Conservation (phyloP, 2,329 filamentous ascomycete species). For the Fusarium sp. region DNA sequence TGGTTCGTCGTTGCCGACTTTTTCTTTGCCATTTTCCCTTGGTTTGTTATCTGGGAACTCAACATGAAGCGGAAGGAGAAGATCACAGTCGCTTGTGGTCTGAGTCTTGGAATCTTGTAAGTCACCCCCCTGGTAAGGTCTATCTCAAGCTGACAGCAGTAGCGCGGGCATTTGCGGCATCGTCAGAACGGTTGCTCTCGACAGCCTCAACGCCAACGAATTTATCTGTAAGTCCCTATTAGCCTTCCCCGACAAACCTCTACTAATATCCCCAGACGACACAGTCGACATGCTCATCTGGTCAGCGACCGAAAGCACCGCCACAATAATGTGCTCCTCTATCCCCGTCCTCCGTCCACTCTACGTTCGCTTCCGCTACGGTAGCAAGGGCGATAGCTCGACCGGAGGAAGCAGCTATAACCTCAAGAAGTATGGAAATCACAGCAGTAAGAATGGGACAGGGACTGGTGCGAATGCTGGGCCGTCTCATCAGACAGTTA, state of each 20-base stretch:
- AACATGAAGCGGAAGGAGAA: constrained; percentile 37
- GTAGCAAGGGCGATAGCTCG: constrained; percentile 23
- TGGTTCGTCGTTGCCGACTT: constrained; percentile 33
- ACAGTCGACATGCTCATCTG: constrained; percentile 33
- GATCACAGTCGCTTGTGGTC: constrained; percentile 21
- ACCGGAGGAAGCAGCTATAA: background rate
- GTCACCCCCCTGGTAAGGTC: background rate
- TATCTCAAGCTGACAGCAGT: fast-evolving
- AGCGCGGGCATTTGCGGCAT: constrained; percentile 28
- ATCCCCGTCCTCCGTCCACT: constrained; percentile 27
- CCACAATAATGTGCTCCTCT: constrained; percentile 30
- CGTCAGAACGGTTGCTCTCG: constrained; percentile 20
- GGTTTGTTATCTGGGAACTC: constrained; percentile 32
- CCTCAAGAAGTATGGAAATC: constrained; percentile 4
- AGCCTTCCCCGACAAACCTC: fast-evolving
- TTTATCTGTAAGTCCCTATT: constrained; percentile 8
- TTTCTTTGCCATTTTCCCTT: constrained; percentile 23
- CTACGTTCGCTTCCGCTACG: constrained; percentile 23
- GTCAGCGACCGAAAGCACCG: constrained; percentile 31
- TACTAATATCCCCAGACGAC: background rate
- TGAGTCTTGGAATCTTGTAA: constrained; percentile 30
- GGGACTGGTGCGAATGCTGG: background rate
- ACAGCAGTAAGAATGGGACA: background rate
- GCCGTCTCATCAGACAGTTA: background rate
- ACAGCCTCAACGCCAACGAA: constrained; percentile 13